Percentiles rank a stretch among this genome's conserved stretches.
Conservation (phyloP, 2,329 filamentous ascomycete genomes). For the Cordyceps farinosa region DNA sequence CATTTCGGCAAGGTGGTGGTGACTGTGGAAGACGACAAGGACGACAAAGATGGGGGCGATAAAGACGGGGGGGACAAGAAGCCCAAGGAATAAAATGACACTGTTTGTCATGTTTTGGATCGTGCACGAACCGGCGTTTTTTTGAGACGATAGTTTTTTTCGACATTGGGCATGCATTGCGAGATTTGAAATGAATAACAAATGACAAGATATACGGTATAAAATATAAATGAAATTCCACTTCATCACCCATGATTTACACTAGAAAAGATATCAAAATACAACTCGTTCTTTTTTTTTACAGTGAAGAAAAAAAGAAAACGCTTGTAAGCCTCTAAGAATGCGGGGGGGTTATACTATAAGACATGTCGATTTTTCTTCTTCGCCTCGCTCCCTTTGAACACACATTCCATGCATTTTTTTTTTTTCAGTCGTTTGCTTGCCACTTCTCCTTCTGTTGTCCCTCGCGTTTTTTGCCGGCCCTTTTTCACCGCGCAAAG, state of each 20-base stretch:
- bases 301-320: constrained; percentile 8
- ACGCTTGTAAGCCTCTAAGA: constrained; percentile 3
- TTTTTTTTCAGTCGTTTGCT: background rate
- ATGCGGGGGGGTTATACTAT: background rate
- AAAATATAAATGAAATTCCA: background rate
- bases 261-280: constrained; percentile 11
- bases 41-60: background rate
- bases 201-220: background rate
- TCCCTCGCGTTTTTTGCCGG: background rate
- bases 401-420: background rate
- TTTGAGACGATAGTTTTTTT: background rate
- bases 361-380: constrained; percentile 2
- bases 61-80: background rate
- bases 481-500: constrained; percentile 53
- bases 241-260: constrained; percentile 16
- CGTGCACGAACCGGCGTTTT: background rate
- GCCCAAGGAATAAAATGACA: background rate
- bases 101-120: background rate
- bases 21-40: constrained; percentile 29
- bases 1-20: constrained; percentile 59
- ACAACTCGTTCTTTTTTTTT: constrained; percentile 10
- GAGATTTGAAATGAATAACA: background rate
- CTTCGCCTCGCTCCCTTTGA: background rate
- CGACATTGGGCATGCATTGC: background rate
- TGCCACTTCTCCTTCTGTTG: background rate